Conservation (phyloP, 2,329 filamentous ascomycete species). For the Botrytis tulipae region DNA sequence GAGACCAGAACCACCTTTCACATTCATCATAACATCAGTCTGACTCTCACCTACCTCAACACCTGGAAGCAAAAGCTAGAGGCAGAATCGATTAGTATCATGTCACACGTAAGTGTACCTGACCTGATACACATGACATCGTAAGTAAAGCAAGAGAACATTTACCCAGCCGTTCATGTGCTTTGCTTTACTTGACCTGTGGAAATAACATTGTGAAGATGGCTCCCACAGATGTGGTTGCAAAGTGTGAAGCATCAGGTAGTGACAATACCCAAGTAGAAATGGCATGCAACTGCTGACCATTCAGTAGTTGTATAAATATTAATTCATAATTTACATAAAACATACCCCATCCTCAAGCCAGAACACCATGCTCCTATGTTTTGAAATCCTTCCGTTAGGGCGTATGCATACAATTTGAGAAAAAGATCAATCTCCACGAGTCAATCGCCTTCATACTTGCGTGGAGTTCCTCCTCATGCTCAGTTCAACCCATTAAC, state of each 20-base stretch:
- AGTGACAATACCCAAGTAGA: not conserved
- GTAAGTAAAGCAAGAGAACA: not conserved
- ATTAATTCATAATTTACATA: slow-evolving; percentile 19
- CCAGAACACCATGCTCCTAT: slow-evolving; percentile 17
- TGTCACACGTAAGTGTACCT: too few relatives aligned
- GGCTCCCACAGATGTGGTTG: not conserved
- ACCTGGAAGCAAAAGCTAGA: not conserved
- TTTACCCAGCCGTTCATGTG: not conserved
- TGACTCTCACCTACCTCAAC: not conserved
- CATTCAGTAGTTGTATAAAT: slow-evolving; percentile 10
- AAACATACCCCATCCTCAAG: slow-evolving; percentile 18
- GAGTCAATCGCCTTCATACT: not conserved
- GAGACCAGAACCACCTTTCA: not conserved
- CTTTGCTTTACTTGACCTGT: not conserved
- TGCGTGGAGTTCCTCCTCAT: not conserved
- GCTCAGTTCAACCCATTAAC: not conserved
- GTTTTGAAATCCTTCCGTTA: slow-evolving; percentile 4
- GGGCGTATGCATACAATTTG: not conserved
- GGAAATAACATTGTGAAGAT: rapidly evolving
- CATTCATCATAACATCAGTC: too few relatives aligned
- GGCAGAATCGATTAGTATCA: not conserved
- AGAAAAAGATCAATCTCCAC: not conserved
- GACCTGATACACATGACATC: too few relatives aligned
- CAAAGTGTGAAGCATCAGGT: not conserved
- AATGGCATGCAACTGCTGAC: not conserved